Conservation (phyloP, 1,284 basidiomycete genomes). For the Malassezia dermatis region DNA sequence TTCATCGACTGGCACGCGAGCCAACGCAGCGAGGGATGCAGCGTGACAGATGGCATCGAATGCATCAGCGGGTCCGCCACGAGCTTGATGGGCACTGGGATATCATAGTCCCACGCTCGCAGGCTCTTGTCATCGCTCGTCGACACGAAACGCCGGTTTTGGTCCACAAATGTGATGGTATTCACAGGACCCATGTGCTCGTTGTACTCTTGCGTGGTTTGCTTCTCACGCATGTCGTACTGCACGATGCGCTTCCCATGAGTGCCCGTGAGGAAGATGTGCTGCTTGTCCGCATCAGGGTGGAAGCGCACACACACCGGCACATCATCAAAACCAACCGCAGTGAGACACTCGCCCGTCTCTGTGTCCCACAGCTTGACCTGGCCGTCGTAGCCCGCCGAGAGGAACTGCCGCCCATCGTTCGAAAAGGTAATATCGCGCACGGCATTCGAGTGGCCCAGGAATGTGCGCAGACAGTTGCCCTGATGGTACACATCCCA, state of each 20-base stretch:
- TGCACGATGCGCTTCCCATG: slow-evolving; percentile 98
- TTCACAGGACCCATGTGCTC: slow-evolving; percentile 97
- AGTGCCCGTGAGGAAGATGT: slow-evolving; percentile 96
- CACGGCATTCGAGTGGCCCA: slow-evolving; percentile 91
- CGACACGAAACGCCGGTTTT: slow-evolving; percentile 90
- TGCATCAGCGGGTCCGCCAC: slow-evolving; percentile 99
- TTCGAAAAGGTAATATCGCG: slow-evolving; percentile 93
- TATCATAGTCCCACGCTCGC: slow-evolving; percentile 80
- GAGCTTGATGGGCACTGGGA: slow-evolving; percentile 97
- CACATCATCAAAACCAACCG: slow-evolving; percentile 91
- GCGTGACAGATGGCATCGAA: slow-evolving; percentile 92
- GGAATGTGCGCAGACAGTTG: slow-evolving; percentile 89
- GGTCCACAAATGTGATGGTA: slow-evolving; percentile 92
- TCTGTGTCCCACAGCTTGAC: slow-evolving; percentile 99
- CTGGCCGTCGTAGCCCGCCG: slow-evolving; percentile 85
- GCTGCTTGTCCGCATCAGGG: slow-evolving; percentile 87
- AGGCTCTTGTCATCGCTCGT: slow-evolving; percentile 99
- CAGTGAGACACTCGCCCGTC: slow-evolving; percentile 85
- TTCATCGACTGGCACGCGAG: slow-evolving; percentile 94
- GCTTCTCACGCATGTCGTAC: slow-evolving; percentile 86
- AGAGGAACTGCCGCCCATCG: slow-evolving; percentile 78
- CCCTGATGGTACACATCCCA: slow-evolving; percentile 98
- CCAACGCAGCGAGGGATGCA: slow-evolving; percentile 90
- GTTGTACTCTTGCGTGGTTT: slow-evolving; percentile 95
- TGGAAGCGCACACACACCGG: slow-evolving; percentile 91